Base-by-base conservation (phyloP, 2,329 filamentous ascomycete species). In the Alternaria brassicicola region DNA sequence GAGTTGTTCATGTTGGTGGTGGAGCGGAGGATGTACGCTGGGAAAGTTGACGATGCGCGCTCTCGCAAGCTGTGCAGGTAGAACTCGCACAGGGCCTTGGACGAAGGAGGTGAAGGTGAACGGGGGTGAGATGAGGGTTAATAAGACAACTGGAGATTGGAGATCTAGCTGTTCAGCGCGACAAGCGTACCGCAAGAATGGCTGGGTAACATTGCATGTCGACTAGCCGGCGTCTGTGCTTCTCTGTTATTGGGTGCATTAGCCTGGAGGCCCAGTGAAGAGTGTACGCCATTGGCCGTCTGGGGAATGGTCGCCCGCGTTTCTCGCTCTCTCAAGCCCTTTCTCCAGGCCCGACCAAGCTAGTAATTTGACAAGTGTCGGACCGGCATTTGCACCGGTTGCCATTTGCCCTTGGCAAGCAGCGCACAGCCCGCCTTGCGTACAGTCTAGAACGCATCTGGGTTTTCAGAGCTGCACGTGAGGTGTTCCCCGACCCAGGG, bases 221-320 rank as follows among this genome's bases (percentile, higher is more conserved):
- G 8, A 33, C 30, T 47, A 35, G 43, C 5, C 8, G 43, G 43
- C 28, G 43, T 31, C 43, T 23, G 43, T 47, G 43, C 43, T 47
- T 23, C 19, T 4, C 28, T 47, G 28, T 5, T 35, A 47, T 33
- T 47, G 43, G 30, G 19, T 23, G 28, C 43, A 23, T 47, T 35
- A 47, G 43, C 43, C 43, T 23, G 15, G 43, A 33, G 15, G 36
- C 28, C 30, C 19, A 17, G 43, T 35, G 43, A 35, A 47, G 19
- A 19, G 43, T 47, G 43, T 33, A 9, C 43, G 43, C 43, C 43
- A 47, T 30, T 23, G 21, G 28, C 43, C 31, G 9, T 47, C 43
- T 47, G 43, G 43, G 43, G 43, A 23, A 47, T 47, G 43, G 43
- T 47, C 43, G 43, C 43, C 43, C 43, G 43, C 43, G 43, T 47